A percentile compares a stretch with the other conserved stretches of the same genome.
phyloP scores from a whole-genome alignment of 148 eudicot genomes.

The Spergularia bocconei region DNA sequence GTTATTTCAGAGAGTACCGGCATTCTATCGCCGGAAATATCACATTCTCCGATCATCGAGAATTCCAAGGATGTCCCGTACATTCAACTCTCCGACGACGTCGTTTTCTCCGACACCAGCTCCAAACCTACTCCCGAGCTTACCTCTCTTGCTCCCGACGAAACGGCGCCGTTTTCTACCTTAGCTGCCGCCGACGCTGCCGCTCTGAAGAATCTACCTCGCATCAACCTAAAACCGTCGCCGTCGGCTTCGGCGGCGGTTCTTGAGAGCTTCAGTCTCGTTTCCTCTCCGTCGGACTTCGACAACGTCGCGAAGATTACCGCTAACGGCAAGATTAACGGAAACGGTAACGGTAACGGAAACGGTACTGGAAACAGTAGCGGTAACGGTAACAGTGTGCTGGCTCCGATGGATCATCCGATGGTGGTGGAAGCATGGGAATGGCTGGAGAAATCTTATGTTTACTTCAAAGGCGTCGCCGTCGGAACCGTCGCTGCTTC shows the following conservation, averaged over 20 bases:
- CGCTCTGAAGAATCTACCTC: too few relatives aligned
- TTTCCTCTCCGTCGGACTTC: too few relatives aligned
- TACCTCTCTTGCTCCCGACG: too few relatives aligned
- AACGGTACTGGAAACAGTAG: neutral
- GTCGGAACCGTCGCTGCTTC: conserved; percentile 54
- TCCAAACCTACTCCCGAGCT: too few relatives aligned
- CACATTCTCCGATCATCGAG: too few relatives aligned
- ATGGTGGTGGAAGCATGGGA: conserved; percentile 62
- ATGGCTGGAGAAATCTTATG: conserved; percentile 33
- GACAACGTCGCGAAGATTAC: too few relatives aligned
- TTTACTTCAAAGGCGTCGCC: conserved; percentile 33
- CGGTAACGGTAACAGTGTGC: neutral
- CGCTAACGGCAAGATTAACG: neutral
- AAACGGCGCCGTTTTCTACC: too few relatives aligned
- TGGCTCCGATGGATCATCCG: neutral
- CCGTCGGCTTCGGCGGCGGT: conserved; percentile 4
- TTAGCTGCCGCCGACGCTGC: neutral
- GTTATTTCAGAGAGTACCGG: too few relatives aligned
- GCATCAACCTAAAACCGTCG: neutral
- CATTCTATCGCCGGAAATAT: too few relatives aligned
- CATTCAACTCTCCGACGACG: too few relatives aligned
- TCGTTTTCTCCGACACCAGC: too few relatives aligned
- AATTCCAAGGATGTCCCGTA: too few relatives aligned
- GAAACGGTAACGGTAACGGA: neutral
- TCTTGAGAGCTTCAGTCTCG: neutral